phyloP scores from a whole-genome alignment of 352 stramenopile genomes.

The Phytophthora fragariaefolia region DNA sequence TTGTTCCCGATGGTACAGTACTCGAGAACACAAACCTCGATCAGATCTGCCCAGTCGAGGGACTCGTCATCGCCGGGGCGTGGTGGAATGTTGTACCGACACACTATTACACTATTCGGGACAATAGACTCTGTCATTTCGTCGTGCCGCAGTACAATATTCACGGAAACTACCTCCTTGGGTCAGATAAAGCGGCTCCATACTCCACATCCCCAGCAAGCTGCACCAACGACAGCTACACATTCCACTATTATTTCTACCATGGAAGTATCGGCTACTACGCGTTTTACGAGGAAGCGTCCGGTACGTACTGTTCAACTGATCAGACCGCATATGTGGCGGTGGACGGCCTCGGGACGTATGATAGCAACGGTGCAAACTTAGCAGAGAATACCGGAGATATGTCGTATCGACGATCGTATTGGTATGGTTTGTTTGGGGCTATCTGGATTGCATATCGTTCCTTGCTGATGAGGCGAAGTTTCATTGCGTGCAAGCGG shows the following conservation, averaged over 20 bases:
- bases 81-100: conserved; percentile 17
- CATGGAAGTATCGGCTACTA: conserved; percentile 21
- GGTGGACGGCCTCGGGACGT: conserved; percentile 8
- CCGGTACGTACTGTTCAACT: conserved; percentile 12
- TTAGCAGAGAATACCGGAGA: conserved; percentile 4
- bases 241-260: conserved; percentile 15
- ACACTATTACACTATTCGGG: conserved; percentile 9
- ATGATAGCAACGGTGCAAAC: conserved; percentile 12
- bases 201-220: background rate
- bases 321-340: conserved; percentile 10
- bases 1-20: background rate
- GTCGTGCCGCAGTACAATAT: conserved; percentile 16
- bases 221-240: conserved; percentile 6
- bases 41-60: conserved; percentile 1
- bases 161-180: conserved; percentile 8
- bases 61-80: conserved; percentile 14
- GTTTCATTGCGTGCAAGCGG: conserved; percentile 15
- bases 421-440: conserved; percentile 7
- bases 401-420: conserved; percentile 7
- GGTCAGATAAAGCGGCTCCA: background rate
- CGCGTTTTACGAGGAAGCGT: conserved; percentile 19
- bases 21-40: background rate
- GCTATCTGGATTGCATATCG: conserved; percentile 16
- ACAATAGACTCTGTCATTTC: background rate
- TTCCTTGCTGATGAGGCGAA: conserved; percentile 7